Evolutionary conservation across 768 basidiomycete species (phyloP), one percentile per base, ranked within the genome.

Genomic region (Phylloporus scabripes): DNA sequence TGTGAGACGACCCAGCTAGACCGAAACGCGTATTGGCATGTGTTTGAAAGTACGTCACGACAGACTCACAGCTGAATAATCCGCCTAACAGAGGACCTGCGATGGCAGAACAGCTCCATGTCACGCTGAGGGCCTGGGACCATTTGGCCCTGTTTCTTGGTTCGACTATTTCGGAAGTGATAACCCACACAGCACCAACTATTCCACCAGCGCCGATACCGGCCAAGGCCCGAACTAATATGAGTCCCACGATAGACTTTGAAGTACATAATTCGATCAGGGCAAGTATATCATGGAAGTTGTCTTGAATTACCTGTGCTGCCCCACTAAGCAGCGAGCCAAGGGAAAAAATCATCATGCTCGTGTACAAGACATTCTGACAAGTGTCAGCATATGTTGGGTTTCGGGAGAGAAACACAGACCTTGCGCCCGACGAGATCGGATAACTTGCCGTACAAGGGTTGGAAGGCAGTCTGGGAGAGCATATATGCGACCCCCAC

Each of bases 121-220:
- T 92, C 46, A 90, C 64, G 55, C 88, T 90, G 28, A 91, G 74
- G 17, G 87, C 87, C 64, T 87, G 86, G 10, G 86, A 88, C 89
- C 87, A 92, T 63, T 82, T 87, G 42, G 87, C 83, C 49, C 87
- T 80, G 50, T 76, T 71, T 52, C 71, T 73, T 24, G 81, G 75
- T 63, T 83, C 80, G 36, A 92, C 89, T 50, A 92, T 81, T 64
- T 92, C 89, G 54, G 88, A 79, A 39, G 87, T 90, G 50, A 92
- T 83, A 20, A 87, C 80, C 90, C 90, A 92, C 31, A 92, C 88
- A 37, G 85, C 77, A 62, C 80, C 80, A 50, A 91, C 89, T 54
- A 92, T 90, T 8, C 90, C 90, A 31, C 90, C 90, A 14, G 84
- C 90, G n/a, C 90, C 90, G 50, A 88, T 73, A 37, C 90, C 90